Percentiles rank a stretch among this genome's conserved stretches.
Evolutionary conservation across 2,329 filamentous ascomycete species (phyloP).

Genomic region (Lojkania enalia): DNA sequence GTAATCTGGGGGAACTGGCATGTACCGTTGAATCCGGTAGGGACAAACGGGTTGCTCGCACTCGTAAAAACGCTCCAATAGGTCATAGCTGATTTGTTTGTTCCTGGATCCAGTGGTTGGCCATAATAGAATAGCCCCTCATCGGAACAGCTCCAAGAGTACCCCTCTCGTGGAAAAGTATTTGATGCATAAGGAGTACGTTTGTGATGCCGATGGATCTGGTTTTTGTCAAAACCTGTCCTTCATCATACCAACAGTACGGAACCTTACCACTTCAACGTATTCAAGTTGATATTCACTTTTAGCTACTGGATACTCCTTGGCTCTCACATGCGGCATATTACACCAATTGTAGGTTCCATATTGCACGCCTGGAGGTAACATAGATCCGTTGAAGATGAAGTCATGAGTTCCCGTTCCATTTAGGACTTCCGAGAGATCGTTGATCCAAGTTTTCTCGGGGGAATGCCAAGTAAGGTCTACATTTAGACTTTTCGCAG

Average conservation of each 20-base stretch:
- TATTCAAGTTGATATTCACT: slow-evolving; percentile 68
- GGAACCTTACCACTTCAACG: slow-evolving; percentile 66
- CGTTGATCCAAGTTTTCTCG: slow-evolving; percentile 58
- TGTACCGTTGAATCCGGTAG: slow-evolving; percentile 69
- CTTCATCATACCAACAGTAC: slow-evolving; percentile 26
- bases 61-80: slow-evolving; percentile 70
- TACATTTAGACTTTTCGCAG: slow-evolving; percentile 23
- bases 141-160: slow-evolving; percentile 73
- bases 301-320: slow-evolving; percentile 63
- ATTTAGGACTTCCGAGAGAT: slow-evolving; percentile 61
- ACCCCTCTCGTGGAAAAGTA: slow-evolving; percentile 72
- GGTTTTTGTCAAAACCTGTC: slow-evolving; percentile 5
- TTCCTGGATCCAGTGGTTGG: slow-evolving; percentile 54
- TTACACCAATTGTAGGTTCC: slow-evolving; percentile 77
- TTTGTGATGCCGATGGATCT: slow-evolving; percentile 84
- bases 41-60: slow-evolving; percentile 66
- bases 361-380: slow-evolving; percentile 58
- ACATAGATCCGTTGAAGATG: slow-evolving; percentile 68
- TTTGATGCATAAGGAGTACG: slow-evolving; percentile 79
- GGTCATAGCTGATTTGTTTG: slow-evolving; percentile 56
- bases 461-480: slow-evolving; percentile 43
- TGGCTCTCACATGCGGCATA: slow-evolving; percentile 77
- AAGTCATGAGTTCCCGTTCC: slow-evolving; percentile 71
- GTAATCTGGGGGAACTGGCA: slow-evolving; percentile 86
- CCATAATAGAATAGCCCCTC: slow-evolving; percentile 72